Conservation (phyloP, 2,329 filamentous ascomycete species). For the Diaporthe eres region DNA sequence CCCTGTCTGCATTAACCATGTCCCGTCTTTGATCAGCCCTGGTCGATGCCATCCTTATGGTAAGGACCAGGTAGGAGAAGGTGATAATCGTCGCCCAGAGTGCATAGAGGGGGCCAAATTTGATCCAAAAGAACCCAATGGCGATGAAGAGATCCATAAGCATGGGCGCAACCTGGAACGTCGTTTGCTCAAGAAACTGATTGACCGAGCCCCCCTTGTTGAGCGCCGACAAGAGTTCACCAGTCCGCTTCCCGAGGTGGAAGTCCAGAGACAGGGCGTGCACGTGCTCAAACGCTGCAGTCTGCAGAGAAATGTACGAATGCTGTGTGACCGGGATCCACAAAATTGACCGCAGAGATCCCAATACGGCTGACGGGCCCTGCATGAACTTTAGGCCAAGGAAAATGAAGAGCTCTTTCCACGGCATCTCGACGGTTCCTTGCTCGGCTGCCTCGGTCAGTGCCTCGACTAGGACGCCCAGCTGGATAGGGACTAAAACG, state of each 20-base stretch:
- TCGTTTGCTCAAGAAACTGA: slow-evolving; percentile 95
- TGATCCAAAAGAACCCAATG: slow-evolving; percentile 82
- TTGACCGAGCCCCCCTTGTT: slow-evolving; percentile 98
- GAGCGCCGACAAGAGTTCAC: slow-evolving; percentile 93
- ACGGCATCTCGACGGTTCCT: slow-evolving; percentile 68
- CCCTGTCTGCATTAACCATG: slow-evolving; percentile 94
- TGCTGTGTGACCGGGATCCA: slow-evolving; percentile 99
- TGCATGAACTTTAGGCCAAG: slow-evolving; percentile 86
- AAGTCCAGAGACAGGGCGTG: slow-evolving; percentile 96
- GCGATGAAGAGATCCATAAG: slow-evolving; percentile 89
- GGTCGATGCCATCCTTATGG: slow-evolving; percentile 95
- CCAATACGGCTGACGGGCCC: slow-evolving; percentile 88
- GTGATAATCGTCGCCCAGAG: slow-evolving; percentile 91
- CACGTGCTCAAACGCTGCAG: slow-evolving; percentile 97
- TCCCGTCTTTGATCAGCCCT: slow-evolving; percentile 90
- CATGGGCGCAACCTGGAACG: slow-evolving; percentile 96
- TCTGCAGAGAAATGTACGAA: slow-evolving; percentile 93
- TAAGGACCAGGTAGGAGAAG: slow-evolving; percentile 96
- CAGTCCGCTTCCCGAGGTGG: slow-evolving; percentile 95
- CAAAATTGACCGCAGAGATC: slow-evolving; percentile 83
- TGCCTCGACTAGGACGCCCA: slow-evolving; percentile 83
- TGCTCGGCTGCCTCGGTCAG: slow-evolving; percentile 70
- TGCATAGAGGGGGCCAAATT: slow-evolving; percentile 91
- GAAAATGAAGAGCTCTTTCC: slow-evolving; percentile 81
- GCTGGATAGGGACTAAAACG: slow-evolving; percentile 85